Evolutionary conservation across 2,329 filamentous ascomycete genomes (phyloP), one percentile per base, ranked within the genome.

Genomic region (Colletotrichum sp.): DNA sequence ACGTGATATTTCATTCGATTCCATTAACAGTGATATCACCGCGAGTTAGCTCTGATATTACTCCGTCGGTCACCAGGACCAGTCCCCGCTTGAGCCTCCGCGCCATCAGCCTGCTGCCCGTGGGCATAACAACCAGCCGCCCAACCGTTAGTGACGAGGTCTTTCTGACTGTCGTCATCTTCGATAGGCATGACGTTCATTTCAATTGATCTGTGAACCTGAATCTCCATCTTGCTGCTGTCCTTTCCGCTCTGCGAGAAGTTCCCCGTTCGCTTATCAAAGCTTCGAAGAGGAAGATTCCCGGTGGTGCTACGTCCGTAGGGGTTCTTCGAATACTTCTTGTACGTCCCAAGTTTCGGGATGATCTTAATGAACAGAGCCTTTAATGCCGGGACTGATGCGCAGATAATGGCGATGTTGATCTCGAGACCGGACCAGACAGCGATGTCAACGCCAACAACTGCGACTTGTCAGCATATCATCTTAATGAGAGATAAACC

Each of bases 341-440:
- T 69, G 52, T 69, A 69, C 0, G 66, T 69, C 5, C 52, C 66
- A 12, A 69, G 66, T 7, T 69, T 69, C 3, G 81, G 80, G 66
- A 81, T 79, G 64, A 78, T 64, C 30, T 80, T 80, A 34, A 80
- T 78, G 24, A 82, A 80, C 15, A 82, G 78, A 2, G 84, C 82
- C 55, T 84, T 84, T 3, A 85, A 76, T 2, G 82, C 81, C 0
- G 83, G 82, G 0, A 84, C 79, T 8, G 81, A 85, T 34, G 83
- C 80, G 68, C 83, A 85, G 24, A 83, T 79, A 16, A 85, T 84
- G 39, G 80, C 82, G 16, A 83, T 78, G 71, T 84, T 84, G 71
- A 83, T 81, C 70, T 85, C 82, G 60, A 85, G 79, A 24, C 78
- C 78, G 6, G 81, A 82, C 82, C 83, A 83, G 65, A 82, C 52